Evolutionary conservation across 2,329 filamentous ascomycete species (phyloP), one percentile per base, ranked within the genome.

Genomic region (Blastomyces gilchristii): DNA sequence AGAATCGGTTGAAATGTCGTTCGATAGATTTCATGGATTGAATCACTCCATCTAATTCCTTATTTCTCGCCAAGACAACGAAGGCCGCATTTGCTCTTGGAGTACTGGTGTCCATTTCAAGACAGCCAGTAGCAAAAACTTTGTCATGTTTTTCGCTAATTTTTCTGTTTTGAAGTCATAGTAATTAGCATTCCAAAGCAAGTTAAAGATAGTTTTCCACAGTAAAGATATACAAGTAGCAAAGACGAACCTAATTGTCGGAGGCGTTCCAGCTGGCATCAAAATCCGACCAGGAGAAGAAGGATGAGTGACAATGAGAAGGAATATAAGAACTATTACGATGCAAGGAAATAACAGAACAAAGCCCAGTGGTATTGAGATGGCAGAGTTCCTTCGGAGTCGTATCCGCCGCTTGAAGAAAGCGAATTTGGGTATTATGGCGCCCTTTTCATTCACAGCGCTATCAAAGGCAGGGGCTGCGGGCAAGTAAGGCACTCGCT

Each of bases 1-100:
- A 99, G 92, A 93, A 99, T 68, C 92, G 86, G 78, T 99, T 99
- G 85, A 99, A 99, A 78, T 99, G 94, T 70, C 94, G 85, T 80
- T 99, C 94, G 69, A 99, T 92, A 53, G 93, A 97, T 80, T 97
- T 97, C 75, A 99, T 84, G 11, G 94, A 97, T 76, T 97, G 91
- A 67, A 99, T 85, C 49, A 99, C 94, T 65, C 94, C 94, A 0
- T 96, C 92, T 67, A 99, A 77, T 78, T 99, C 94, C 81, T 96
- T 95, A 75, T 99, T 97, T 70, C 94, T 83, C 62, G 94, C 94
- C 64, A 99, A 83, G 49, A 99, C 91, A 67, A 99, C 94, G 71
- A 99, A 96, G 34, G 91, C 93, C 65, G 90, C 94, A 73, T 97
- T 99, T 69, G 90, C 94, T 72, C 91, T 85, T 52, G 91, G 90